phyloP scores from a whole-genome alignment of 2,329 filamentous ascomycete species.

The Hyphodiscus sp. region DNA sequence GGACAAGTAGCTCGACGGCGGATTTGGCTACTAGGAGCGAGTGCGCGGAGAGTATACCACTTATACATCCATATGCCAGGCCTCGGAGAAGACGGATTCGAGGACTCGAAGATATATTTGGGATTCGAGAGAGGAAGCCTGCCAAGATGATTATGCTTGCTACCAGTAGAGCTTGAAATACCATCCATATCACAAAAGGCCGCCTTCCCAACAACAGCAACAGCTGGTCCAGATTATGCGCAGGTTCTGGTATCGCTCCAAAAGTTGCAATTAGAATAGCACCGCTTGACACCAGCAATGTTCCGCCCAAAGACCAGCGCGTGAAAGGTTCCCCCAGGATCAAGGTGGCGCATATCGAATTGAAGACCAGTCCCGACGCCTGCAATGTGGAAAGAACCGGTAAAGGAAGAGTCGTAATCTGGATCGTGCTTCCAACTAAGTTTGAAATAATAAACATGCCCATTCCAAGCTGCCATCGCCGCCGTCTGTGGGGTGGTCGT shows the following conservation, averaged over 20 bases:
- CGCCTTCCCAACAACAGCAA: slow-evolving; percentile 65
- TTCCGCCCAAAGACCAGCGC: slow-evolving; percentile 84
- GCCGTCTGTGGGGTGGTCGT: slow-evolving; percentile 79
- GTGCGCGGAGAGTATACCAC: slow-evolving; percentile 90
- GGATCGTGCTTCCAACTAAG: slow-evolving; percentile 88
- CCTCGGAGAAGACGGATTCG: slow-evolving; percentile 72
- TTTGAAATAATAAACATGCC: slow-evolving; percentile 95
- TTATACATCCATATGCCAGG: slow-evolving; percentile 81
- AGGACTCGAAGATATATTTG: slow-evolving; percentile 50
- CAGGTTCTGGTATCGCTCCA: slow-evolving; percentile 87
- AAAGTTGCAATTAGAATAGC: slow-evolving; percentile 92
- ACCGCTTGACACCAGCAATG: slow-evolving; percentile 76
- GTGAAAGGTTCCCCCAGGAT: slow-evolving; percentile 94
- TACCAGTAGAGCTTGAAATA: slow-evolving; percentile 68
- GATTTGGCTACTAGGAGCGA: slow-evolving; percentile 91
- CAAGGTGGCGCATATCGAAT: slow-evolving; percentile 92
- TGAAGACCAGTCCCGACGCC: slow-evolving; percentile 94
- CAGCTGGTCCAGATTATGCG: slow-evolving; percentile 79
- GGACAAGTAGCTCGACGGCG: slow-evolving; percentile 86
- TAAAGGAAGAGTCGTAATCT: slow-evolving; percentile 91
- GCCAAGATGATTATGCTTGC: slow-evolving; percentile 58
- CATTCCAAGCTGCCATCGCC: slow-evolving; percentile 97
- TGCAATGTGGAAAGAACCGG: slow-evolving; percentile 93
- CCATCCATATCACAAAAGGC: slow-evolving; percentile 86
- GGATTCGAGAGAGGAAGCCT: slow-evolving; percentile 47